Percentiles rank a stretch among this genome's conserved stretches.
These are phyloP conservation scores for Botrytis medusae DNA, from an alignment of 2,329 filamentous ascomycete species.

Conservation along the genomic window DNA sequence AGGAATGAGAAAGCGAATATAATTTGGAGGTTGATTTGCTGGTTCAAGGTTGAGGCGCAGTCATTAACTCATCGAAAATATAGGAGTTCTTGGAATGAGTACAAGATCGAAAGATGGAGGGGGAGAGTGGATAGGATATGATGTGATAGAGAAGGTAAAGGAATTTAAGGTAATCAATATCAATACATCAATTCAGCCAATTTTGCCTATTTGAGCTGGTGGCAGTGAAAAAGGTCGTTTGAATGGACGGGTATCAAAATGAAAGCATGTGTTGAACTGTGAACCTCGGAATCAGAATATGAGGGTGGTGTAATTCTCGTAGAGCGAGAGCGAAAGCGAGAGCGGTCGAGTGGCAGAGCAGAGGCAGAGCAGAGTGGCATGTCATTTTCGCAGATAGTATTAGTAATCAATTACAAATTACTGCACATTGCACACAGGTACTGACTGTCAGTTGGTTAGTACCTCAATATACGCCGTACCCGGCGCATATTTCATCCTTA, in stretches of 20 bases:
- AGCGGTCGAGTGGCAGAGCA: background rate
- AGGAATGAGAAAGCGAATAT: background rate
- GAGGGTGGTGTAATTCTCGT: background rate
- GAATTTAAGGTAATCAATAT: background rate
- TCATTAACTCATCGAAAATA: constrained; percentile 12
- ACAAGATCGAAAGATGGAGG: background rate
- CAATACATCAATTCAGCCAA: constrained; percentile 10
- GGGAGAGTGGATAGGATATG: background rate
- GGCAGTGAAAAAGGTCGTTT: background rate
- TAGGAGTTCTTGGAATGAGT: background rate
- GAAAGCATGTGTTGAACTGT: background rate
- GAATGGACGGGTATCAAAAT: background rate
- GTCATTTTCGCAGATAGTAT: background rate
- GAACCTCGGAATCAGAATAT: constrained; percentile 10
- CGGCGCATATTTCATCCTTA: constrained; percentile 25
- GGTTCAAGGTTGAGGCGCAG: background rate
- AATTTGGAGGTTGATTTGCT: background rate
- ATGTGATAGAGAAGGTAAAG: background rate
- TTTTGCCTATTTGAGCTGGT: background rate
- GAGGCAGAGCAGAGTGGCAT: background rate
- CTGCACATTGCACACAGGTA: too few species aligned
- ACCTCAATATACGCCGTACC: constrained; percentile 8
- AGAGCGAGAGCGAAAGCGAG: background rate
- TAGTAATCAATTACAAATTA: constrained; percentile 17
- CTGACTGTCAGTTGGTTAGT: too few species aligned